These are phyloP conservation scores for Volutella citrinella DNA, from an alignment of 2,329 filamentous ascomycete species.

Conservation along the genomic window DNA sequence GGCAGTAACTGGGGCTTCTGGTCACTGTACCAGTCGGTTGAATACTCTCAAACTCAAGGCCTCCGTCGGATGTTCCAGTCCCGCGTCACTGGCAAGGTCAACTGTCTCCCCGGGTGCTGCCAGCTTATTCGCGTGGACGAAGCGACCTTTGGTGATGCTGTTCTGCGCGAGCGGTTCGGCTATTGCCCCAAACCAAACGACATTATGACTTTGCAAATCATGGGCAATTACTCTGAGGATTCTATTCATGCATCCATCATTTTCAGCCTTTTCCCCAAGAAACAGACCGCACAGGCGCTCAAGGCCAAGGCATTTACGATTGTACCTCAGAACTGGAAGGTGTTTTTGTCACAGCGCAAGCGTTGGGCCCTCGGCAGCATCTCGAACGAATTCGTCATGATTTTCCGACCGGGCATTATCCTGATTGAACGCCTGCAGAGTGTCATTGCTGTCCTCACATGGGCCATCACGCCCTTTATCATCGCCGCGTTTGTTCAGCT, in stretches of 20 bases:
- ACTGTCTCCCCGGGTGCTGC: constrained; percentile 47
- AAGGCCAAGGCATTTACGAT: constrained; percentile 45
- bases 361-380: constrained; percentile 48
- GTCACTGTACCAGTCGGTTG: constrained; percentile 46
- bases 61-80: constrained; percentile 48
- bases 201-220: constrained; percentile 46
- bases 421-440: constrained; percentile 43
- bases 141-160: constrained; percentile 44
- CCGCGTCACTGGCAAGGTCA: constrained; percentile 46
- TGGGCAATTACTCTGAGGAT: constrained; percentile 48
- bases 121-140: constrained; percentile 49
- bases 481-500: constrained; percentile 38
- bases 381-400: constrained; percentile 47
- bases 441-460: constrained; percentile 44
- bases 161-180: constrained; percentile 44
- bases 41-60: constrained; percentile 46
- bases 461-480: constrained; percentile 44
- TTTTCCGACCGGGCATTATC: constrained; percentile 40
- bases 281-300: constrained; percentile 44
- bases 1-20: constrained; percentile 39
- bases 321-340: constrained; percentile 42
- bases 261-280: constrained; percentile 42
- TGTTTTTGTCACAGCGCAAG: constrained; percentile 48
- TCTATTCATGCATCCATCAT: constrained; percentile 48
- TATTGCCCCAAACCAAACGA: constrained; percentile 49